Conservation (phyloP, 2,329 filamentous ascomycete genomes). For the Volutella citrinella region DNA sequence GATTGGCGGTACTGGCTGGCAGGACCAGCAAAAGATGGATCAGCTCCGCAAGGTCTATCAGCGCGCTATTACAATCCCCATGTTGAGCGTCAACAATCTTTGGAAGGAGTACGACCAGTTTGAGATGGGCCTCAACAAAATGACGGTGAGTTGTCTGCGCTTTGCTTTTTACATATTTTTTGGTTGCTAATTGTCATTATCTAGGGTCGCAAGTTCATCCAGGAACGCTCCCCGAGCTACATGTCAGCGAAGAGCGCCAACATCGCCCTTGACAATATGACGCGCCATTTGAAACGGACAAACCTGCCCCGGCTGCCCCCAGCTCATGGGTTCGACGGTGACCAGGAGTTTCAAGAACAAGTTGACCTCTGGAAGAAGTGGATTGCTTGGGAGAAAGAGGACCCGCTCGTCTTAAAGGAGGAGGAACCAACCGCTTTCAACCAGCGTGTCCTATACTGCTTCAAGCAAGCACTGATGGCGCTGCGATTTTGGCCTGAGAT, state of each 20-base stretch:
- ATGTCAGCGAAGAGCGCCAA: slow-evolving; percentile 94
- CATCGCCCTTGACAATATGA: slow-evolving; percentile 87
- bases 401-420: slow-evolving; percentile 79
- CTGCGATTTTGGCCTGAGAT: slow-evolving; percentile 93
- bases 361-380: slow-evolving; percentile 88
- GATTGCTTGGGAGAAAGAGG: slow-evolving; percentile 93
- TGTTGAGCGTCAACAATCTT: slow-evolving; percentile 73
- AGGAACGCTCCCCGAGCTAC: slow-evolving; percentile 88
- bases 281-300: slow-evolving; percentile 69
- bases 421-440: slow-evolving; percentile 76
- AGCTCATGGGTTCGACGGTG: slow-evolving; percentile 79
- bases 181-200: slow-evolving; percentile 16
- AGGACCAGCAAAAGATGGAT: slow-evolving; percentile 98
- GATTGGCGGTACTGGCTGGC: slow-evolving; percentile 84
- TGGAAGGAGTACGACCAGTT: slow-evolving; percentile 99
- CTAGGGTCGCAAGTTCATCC: slow-evolving; percentile 87
- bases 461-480: slow-evolving; percentile 91
- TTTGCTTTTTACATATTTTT: no score
- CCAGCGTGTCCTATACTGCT: slow-evolving; percentile 80
- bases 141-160: slow-evolving; percentile 69
- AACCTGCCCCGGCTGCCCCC: slow-evolving; percentile 81
- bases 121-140: slow-evolving; percentile 89
- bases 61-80: slow-evolving; percentile 82
- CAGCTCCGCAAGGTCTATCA: slow-evolving; percentile 89
- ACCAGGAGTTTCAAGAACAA: slow-evolving; percentile 79